Base-by-base conservation (phyloP, 306 rosid genomes). In the Vigna hirtella region DNA sequence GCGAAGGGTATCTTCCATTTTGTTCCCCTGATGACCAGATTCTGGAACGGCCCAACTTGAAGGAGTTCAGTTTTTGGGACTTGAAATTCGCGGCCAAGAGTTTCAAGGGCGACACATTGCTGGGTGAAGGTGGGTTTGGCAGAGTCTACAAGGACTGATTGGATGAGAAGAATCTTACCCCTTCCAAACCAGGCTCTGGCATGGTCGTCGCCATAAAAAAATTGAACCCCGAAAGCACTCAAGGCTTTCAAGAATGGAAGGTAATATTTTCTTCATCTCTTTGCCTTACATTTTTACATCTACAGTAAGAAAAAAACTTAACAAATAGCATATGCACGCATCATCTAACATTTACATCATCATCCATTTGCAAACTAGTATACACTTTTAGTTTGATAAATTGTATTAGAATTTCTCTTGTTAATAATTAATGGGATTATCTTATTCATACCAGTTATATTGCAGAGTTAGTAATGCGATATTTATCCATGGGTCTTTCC, bases 61-160 rank as follows among this genome's bases (percentile, higher is more conserved):
- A 83, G 80, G 90, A 76, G 28, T 94, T 89, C 89, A 85, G 69
- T 28, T 84, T 83, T 42, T 64, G 80, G 2, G 96, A 94, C 28
- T 2, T 94, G 82, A 92, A 81, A 81, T 64, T 88, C 2, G 91
- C 93, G 0, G 80, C 98, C 0, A 90, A 65, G 85, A 85, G 81
- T 55, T 94, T 94, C 91, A 94, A 81, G 70, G 8, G 87, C 0
- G 97, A 89, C 53, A 24, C 83, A 32, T 79, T 92, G 70, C 81
- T 92, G 1, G 98, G 98, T 17, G 93, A 89, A 59, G 98, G 98
- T 22, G 98, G 97, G 1, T 94, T 94, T 65, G 97, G 98, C 14
- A 87, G 47, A 81, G 98, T 94, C 30, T 92, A 83, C 81, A 94
- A 83, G 38, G 97, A 94, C n/a, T 92, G 97, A 95, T 82, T 94